A percentile compares a stretch with the other conserved stretches of the same genome.
These are phyloP conservation scores for Terana coerulea DNA, from an alignment of 768 basidiomycete species.

Conservation along the genomic window DNA sequence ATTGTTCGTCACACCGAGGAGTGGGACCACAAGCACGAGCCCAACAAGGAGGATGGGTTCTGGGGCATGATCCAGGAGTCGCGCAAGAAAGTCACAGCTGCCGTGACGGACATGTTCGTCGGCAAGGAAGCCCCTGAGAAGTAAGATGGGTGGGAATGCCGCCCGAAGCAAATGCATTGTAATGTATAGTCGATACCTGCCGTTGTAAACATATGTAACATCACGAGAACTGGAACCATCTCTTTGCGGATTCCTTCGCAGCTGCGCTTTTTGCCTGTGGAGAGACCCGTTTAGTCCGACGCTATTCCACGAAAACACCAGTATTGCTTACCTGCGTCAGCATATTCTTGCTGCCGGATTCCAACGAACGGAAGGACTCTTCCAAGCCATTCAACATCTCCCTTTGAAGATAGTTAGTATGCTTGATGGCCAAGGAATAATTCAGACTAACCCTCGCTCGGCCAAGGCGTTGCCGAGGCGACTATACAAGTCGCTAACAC, in stretches of 20 bases:
- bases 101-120: slow-evolving; percentile 32
- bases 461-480: slow-evolving; percentile 43
- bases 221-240: slow-evolving; percentile 56
- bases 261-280: slow-evolving; percentile 60
- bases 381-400: slow-evolving; percentile 60
- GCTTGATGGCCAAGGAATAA: neutral
- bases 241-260: slow-evolving; percentile 57
- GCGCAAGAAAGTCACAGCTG: slow-evolving; percentile 39
- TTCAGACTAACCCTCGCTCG: slow-evolving; percentile 55
- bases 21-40: slow-evolving; percentile 39
- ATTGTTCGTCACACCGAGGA: slow-evolving; percentile 40
- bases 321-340: slow-evolving; percentile 46
- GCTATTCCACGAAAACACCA: neutral
- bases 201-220: too few relatives aligned
- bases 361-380: slow-evolving; percentile 60
- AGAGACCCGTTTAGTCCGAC: neutral
- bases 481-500: slow-evolving; percentile 26
- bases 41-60: slow-evolving; percentile 38
- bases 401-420: slow-evolving; percentile 29
- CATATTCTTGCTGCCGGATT: slow-evolving; percentile 64
- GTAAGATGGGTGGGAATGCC: too few relatives aligned
- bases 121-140: slow-evolving; percentile 21
- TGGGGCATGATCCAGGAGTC: slow-evolving; percentile 41
- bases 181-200: too few relatives aligned
- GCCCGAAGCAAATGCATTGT: too few relatives aligned